Conservation (phyloP, 2,329 filamentous ascomycete species). For the Elsinoe arachidis region DNA sequence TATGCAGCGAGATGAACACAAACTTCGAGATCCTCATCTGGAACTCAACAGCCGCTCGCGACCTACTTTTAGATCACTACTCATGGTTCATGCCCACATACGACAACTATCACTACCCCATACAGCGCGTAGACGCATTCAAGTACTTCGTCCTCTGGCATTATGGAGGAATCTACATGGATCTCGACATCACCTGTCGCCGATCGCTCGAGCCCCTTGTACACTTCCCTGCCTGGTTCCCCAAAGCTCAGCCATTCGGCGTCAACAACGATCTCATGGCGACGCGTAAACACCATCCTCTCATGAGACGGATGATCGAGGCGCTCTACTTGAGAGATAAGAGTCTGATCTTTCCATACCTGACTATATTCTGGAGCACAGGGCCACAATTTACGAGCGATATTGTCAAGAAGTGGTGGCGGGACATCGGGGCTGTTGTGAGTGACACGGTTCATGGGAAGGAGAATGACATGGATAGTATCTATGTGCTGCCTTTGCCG, state of each 20-base stretch:
- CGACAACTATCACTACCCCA: constrained; percentile 21
- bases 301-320: constrained; percentile 19
- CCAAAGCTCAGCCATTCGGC: constrained; percentile 60
- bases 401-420: constrained; percentile 22
- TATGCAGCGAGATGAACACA: constrained; percentile 16
- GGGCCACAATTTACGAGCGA: constrained; percentile 24
- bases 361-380: constrained; percentile 27
- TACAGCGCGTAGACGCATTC: constrained; percentile 23
- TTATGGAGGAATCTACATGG: constrained; percentile 24
- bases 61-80: constrained; percentile 17
- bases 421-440: background rate
- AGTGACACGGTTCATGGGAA: background rate
- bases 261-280: constrained; percentile 71
- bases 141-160: constrained; percentile 24
- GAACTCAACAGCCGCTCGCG: constrained; percentile 16
- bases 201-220: constrained; percentile 57
- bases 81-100: constrained; percentile 55
- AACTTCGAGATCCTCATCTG: constrained; percentile 16
- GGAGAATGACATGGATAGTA: constrained; percentile 8
- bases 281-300: constrained; percentile 19
- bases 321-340: background rate
- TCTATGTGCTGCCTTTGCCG: constrained; percentile 22
- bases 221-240: constrained; percentile 57
- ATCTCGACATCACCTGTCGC: constrained; percentile 51
- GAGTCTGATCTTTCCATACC: constrained; percentile 14